Evolutionary conservation across 495 filamentous ascomycete genomes (phyloP).

Genomic region (Penicillium alfredii): DNA sequence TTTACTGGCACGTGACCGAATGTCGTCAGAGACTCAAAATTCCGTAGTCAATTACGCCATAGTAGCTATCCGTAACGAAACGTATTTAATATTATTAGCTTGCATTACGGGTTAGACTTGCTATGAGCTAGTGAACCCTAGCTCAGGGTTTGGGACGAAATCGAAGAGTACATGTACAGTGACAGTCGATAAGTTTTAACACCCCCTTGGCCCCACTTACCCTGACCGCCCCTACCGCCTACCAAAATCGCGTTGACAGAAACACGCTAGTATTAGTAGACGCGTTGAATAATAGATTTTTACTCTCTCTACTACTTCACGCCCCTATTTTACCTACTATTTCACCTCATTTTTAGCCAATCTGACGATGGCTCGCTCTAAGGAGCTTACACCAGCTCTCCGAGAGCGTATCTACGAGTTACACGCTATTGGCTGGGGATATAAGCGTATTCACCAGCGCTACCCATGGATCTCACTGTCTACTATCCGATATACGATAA

Average conservation of each 20-base stretch:
- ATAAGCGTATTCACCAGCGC: constrained; percentile 10
- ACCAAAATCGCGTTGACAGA: constrained; percentile 1
- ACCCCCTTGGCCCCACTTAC: neutral
- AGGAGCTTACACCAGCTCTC: constrained; percentile 13
- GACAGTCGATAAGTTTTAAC: constrained; percentile 6
- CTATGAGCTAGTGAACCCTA: too few species aligned
- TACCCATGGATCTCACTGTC: constrained; percentile 10
- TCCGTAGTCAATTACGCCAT: too few species aligned
- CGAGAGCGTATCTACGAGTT: constrained; percentile 14
- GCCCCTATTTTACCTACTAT: neutral
- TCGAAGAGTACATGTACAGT: too few species aligned
- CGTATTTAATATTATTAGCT: too few species aligned
- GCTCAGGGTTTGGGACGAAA: too few species aligned
- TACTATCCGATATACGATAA: constrained; percentile 11
- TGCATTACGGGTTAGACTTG: too few species aligned
- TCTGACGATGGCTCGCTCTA: constrained; percentile 6
- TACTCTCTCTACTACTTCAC: neutral
- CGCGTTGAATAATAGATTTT: neutral
- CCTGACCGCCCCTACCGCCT: constrained; percentile 7
- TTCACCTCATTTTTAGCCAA: too few species aligned
- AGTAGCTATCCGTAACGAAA: too few species aligned
- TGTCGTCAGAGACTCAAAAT: too few species aligned
- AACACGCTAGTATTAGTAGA: constrained; percentile 3
- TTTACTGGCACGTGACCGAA: too few species aligned
- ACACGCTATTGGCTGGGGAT: too few species aligned